phyloP scores from a whole-genome alignment of 306 rosid genomes.

The Dryas drummondii region DNA sequence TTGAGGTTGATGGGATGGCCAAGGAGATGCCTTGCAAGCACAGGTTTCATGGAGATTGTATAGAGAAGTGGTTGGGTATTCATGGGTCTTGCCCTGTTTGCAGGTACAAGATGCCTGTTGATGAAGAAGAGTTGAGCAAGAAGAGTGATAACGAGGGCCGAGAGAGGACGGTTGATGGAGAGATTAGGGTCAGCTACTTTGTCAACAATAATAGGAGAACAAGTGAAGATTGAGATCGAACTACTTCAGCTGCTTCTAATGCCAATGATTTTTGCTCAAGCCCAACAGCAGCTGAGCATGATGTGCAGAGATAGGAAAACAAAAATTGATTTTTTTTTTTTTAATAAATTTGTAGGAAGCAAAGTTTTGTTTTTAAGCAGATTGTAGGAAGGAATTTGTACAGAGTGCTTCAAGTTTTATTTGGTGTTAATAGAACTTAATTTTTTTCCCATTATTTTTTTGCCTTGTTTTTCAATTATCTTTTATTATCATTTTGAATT shows the following conservation, averaged over 20 bases:
- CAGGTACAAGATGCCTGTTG: constrained; percentile 67
- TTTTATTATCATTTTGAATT: neutral
- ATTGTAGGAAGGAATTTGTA: constrained; percentile 28
- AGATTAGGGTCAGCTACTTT: constrained; percentile 66
- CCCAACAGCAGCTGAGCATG: constrained; percentile 16
- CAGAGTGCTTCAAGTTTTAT: constrained; percentile 13
- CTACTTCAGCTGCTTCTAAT: constrained; percentile 29
- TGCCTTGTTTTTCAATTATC: neutral
- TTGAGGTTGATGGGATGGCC: constrained; percentile 43
- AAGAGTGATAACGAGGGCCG: constrained; percentile 36
- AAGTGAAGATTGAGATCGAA: constrained; percentile 32
- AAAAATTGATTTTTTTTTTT: neutral
- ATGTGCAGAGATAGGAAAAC: constrained; percentile 22
- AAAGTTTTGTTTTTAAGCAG: neutral
- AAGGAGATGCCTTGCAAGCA: constrained; percentile 83
- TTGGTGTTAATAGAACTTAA: constrained; percentile 5
- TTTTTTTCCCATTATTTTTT: neutral
- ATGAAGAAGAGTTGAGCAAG: constrained; percentile 46
- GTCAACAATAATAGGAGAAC: constrained; percentile 35
- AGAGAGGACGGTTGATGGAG: constrained; percentile 39
- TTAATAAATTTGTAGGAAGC: neutral
- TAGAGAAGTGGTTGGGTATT: constrained; percentile 72
- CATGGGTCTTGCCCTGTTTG: constrained; percentile 90
- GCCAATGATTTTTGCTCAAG: constrained; percentile 28
- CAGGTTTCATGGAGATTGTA: constrained; percentile 56